phyloP scores from a whole-genome alignment of 805 yeast genomes.

The Lipomyces kockii region DNA sequence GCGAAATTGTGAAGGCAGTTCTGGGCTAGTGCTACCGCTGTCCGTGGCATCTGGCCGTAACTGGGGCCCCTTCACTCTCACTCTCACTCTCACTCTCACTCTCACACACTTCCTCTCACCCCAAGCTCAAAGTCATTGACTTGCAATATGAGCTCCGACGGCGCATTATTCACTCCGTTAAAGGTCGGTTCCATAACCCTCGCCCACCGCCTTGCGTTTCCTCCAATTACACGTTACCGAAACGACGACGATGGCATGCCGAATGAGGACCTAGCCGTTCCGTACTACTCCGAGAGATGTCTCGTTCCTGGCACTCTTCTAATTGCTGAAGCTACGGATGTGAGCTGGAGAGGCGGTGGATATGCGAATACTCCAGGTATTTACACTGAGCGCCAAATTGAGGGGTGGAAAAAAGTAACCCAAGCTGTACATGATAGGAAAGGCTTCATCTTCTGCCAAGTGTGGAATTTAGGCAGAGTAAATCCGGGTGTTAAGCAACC shows the following conservation, averaged over 20 bases:
- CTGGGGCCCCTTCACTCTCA: too few relatives aligned
- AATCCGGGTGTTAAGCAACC: slow-evolving; percentile 41
- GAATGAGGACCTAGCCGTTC: slow-evolving; percentile 51
- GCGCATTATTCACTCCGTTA: slow-evolving; percentile 38
- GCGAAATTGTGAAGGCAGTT: too few relatives aligned
- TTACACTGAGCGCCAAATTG: slow-evolving; percentile 82
- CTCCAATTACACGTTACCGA: slow-evolving; percentile 60
- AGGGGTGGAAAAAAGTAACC: slow-evolving; percentile 69
- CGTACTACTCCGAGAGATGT: slow-evolving; percentile 64
- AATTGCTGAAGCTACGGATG: slow-evolving; percentile 63
- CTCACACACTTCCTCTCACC: too few relatives aligned
- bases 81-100: too few relatives aligned
- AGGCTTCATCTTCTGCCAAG: slow-evolving; percentile 50
- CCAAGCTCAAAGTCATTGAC: not conserved
- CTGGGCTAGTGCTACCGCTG: too few relatives aligned
- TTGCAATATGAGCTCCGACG: slow-evolving; percentile 9
- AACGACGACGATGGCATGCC: slow-evolving; percentile 36
- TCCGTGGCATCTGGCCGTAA: too few relatives aligned
- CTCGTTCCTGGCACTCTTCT: slow-evolving; percentile 61
- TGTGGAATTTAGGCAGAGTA: slow-evolving; percentile 55
- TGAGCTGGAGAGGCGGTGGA: slow-evolving; percentile 51
- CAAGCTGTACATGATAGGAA: slow-evolving; percentile 54
- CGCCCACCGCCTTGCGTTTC: slow-evolving; percentile 51
- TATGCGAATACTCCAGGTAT: slow-evolving; percentile 47
- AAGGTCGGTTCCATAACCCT: slow-evolving; percentile 41